Base-by-base conservation (phyloP, 768 basidiomycete species). In the Flagelloscypha sp. region DNA sequence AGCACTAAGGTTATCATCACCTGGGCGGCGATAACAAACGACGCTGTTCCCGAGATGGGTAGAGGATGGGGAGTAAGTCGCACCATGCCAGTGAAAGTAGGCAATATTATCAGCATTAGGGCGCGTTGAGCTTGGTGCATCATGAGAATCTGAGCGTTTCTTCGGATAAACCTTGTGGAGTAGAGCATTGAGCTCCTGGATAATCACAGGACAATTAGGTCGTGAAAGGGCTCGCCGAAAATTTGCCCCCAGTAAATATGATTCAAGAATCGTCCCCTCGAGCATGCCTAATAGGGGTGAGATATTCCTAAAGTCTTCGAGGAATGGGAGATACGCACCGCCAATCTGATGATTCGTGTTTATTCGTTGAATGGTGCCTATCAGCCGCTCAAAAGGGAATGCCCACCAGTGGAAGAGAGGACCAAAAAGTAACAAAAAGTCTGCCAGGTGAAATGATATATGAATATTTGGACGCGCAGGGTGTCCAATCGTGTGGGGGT, bases 391-490 rank as follows among this genome's bases (percentile, higher is more conserved):
- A 28, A 58, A 63, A 0, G 58, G 60, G 39, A 59, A 66, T 2
- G 49, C 45, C 59, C 61, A 65, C 66, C 61, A 68, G 1, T 51
- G 52, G 25, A 50, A 47, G 0, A 57, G 45, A n/a, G 61, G 62
- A 0, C 65, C 57, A 37, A 51, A 63, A 4, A 49, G 35, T 0
- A 37, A 15, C 1, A 61, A 38, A 25, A 56, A 56, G 21, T 63
- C 46, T 5, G 53, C 38, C 10, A 60, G 27, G 27, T 53, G 58
- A 19, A 56, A 36, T 3, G 53, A 43, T 13, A 51, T 37, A 28
- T 63, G 63, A n/a, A 52, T 30, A 30, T 59, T 63, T 6, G 52
- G 48, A 10, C 24, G 33, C 10, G 30, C 12, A 4, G 19, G 11
- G 32, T 19, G 12, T 23, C 31, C 6, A 20, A 12, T 29, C 9